Conservation (phyloP, 2,329 filamentous ascomycete species). For the Aspergillus piperis region DNA sequence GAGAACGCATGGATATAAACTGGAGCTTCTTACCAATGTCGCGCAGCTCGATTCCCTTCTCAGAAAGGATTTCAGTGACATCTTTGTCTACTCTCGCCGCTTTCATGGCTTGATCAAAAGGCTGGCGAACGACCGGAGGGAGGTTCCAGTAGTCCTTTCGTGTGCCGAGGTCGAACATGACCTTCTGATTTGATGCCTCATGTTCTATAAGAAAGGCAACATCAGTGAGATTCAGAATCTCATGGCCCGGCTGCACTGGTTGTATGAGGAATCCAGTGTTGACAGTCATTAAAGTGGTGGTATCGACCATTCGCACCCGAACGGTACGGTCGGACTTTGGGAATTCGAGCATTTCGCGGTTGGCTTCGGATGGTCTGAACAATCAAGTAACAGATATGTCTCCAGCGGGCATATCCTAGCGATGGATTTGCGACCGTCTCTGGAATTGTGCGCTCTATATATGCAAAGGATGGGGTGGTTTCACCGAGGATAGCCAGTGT, state of each 20-base stretch:
- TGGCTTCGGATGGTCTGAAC: background rate
- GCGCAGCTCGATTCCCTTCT: conserved; percentile 15
- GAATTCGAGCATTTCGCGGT: conserved; percentile 2
- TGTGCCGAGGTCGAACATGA: conserved; percentile 28
- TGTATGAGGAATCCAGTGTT: conserved; percentile 4
- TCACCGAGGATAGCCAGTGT: background rate
- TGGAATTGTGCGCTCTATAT: too few relatives aligned
- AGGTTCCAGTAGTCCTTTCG: conserved; percentile 30
- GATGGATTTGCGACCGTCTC: background rate
- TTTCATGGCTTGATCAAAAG: conserved; percentile 8
- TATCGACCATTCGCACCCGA: conserved; percentile 11
- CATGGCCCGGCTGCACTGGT: conserved; percentile 16
- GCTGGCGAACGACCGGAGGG: conserved; percentile 15
- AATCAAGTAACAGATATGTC: too few relatives aligned
- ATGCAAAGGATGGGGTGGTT: too few relatives aligned
- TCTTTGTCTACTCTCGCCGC: conserved; percentile 21
- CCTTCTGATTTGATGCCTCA: conserved; percentile 22
- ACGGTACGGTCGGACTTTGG: conserved; percentile 8
- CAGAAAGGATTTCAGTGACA: conserved; percentile 23
- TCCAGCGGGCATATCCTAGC: background rate
- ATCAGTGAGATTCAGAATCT: conserved; percentile 19
- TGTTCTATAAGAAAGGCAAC: conserved; percentile 28
- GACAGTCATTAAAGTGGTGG: conserved; percentile 11
- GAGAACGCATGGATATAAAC: background rate
- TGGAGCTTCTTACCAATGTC: conserved; percentile 8